These are phyloP conservation scores for Fusarium sp. DNA, from an alignment of 2,329 filamentous ascomycete genomes.

Conservation along the genomic window DNA sequence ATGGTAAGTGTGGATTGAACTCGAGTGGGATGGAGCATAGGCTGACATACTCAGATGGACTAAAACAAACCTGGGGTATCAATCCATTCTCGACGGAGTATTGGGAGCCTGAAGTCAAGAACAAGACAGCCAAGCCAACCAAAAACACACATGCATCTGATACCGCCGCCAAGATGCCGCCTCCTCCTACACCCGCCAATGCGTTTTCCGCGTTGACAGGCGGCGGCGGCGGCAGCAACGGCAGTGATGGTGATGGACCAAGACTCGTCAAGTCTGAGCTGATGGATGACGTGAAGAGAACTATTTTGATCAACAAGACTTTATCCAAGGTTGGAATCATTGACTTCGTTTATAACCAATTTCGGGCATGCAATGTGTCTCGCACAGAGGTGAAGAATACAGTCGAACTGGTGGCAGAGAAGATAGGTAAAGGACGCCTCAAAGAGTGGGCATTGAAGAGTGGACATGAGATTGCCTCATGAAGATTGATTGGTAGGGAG, in stretches of 20 bases:
- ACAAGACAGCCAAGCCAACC: conserved; percentile 37
- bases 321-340: conserved; percentile 59
- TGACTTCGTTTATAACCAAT: conserved; percentile 57
- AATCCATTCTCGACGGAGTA: conserved; percentile 88
- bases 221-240: conserved; percentile 21
- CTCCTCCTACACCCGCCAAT: conserved; percentile 52
- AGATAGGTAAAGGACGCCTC: conserved; percentile 53
- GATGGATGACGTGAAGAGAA: conserved; percentile 58
- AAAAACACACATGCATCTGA: conserved; percentile 32
- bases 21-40: not conserved
- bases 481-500: conserved; percentile 27
- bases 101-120: conserved; percentile 70
- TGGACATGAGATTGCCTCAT: conserved; percentile 54
- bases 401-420: conserved; percentile 57
- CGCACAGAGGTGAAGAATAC: conserved; percentile 59
- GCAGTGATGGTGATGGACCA: conserved; percentile 31
- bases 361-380: conserved; percentile 53
- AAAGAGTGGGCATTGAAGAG: conserved; percentile 58
- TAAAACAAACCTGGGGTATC: conserved; percentile 70
- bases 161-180: conserved; percentile 49
- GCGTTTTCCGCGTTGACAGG: conserved; percentile 55
- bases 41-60: conserved; percentile 55
- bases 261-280: conserved; percentile 57
- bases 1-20: conserved; percentile 64
- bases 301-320: conserved; percentile 57